Evolutionary conservation across 768 basidiomycete genomes (phyloP), one percentile per base, ranked within the genome.

Genomic region (Nidula microcarpa): DNA sequence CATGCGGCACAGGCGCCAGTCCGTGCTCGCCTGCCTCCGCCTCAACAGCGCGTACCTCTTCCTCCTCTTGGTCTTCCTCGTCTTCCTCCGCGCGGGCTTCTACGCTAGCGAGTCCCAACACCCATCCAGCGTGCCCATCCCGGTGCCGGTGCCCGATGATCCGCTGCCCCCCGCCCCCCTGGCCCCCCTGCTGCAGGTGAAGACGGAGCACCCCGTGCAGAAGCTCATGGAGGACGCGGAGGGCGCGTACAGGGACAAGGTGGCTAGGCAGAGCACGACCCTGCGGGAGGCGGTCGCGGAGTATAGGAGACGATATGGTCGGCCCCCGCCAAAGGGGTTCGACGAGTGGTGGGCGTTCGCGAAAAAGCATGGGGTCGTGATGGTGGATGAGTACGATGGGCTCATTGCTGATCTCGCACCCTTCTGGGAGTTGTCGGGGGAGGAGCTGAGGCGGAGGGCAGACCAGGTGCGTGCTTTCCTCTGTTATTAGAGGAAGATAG

Each of bases 281-380:
- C 76, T 98, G 35, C 73, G 74, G 39, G 81, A 82, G 30, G 96
- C 96, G 0, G 91, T 92, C 0, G 67, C 68, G 7, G 93, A 96
- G 67, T 99, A 99, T 70, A 82, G 74, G 58, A 72, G 79, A 52
- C 77, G 94, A 53, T 94, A 96, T 68, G 74, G 74, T 8, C 81
- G 89, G 36, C 71, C 82, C 35, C 97, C 97, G 4, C 96, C 97
- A 0, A 82, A 79, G 43, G 96, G 94, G 1, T 99, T 98, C 57
- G 95, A 94, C 63, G 71, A 79, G 32, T 98, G 96, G 96, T 96
- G 85, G 81, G 64, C 69, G 44, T 98, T 93, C 67, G 89, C 87
- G 11, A 72, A 79, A 65, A 74, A 82, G 53, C 80, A 92, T 67
- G 70, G 80, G 5, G 86, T 91, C 46, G 81, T 85, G 60, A 82